Evolutionary conservation across 495 filamentous ascomycete genomes (phyloP), one percentile per base, ranked within the genome.

Genomic region (Annulohypoxylon stygium): DNA sequence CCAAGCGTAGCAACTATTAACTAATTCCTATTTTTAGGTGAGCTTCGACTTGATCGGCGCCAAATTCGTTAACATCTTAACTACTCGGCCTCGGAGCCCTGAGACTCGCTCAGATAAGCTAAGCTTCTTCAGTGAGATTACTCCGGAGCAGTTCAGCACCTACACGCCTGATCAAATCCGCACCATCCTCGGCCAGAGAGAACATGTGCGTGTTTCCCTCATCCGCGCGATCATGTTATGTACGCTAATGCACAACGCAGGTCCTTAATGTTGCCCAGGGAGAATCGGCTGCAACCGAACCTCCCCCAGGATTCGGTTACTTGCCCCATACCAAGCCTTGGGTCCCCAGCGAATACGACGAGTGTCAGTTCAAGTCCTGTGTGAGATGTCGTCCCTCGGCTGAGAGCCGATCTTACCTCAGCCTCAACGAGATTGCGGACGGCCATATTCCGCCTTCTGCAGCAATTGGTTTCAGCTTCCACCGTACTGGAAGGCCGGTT

Each of bases 291-390:
- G 10, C 45, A 9, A 53, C 18, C 12, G 9, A 30, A 2, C 57
- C 67, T 61, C 65, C 65, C 3, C 65, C 74, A 14, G 63, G 69
- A 20, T 62, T 70, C 48, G 55, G 54, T 1, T 65, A 58, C 23
- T 57, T 74, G 25, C 34, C 71, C 23, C 54, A 69, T 11, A 64
- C 45, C 34, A 78, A 59, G 47, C 78, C 80, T 34, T 84, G 83
- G 85, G 66, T 86, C 59, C 81, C 84, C 34, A 50, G 70, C 50
- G n/a, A 61, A 26, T 51, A 70, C 0, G 47, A 70, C 1, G 84
- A 86, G 63, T 92, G 89, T 73, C 81, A 79, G 60, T 86, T 80
- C 74, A 86, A 78, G 53, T 81, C 82, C 67, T 92, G 89, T 71
- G 83, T 82, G 16, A 37, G 33, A 16, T 92, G 90, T 70, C 82